Evolutionary conservation across 2,329 filamentous ascomycete species (phyloP).

Genomic region (Aspergillus flavus): DNA sequence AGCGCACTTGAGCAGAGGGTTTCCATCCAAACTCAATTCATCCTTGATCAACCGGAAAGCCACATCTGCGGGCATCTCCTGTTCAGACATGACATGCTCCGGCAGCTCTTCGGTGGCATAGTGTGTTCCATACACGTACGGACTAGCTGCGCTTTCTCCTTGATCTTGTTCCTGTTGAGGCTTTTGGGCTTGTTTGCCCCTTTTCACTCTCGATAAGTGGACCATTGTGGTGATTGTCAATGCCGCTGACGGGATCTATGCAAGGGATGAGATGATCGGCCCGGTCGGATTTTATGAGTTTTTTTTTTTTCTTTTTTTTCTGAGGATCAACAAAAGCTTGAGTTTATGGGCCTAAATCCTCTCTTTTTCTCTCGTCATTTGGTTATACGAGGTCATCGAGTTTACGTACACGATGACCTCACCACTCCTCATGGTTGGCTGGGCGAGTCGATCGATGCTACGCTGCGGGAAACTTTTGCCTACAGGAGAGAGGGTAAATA

Average conservation of each 20-base stretch:
- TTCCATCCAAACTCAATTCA: slow-evolving; percentile 66
- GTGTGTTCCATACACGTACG: slow-evolving; percentile 80
- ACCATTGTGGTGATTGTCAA: background rate
- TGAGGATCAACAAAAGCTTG: background rate
- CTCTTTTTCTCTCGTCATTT: background rate
- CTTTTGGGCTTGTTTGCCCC: slow-evolving; percentile 31
- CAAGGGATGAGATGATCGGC: background rate
- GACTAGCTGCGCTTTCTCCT: slow-evolving; percentile 39
- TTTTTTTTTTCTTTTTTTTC: background rate
- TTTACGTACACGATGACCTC: background rate
- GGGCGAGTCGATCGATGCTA: background rate
- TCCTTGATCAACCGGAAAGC: slow-evolving; percentile 68
- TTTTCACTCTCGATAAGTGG: background rate
- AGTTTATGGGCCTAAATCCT: background rate
- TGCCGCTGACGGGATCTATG: background rate
- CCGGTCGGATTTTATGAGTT: background rate
- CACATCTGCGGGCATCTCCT: slow-evolving; percentile 78
- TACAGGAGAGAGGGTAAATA: too few relatives aligned
- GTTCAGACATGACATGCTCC: slow-evolving; percentile 78
- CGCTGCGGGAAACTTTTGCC: too few relatives aligned
- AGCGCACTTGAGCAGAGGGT: slow-evolving; percentile 68
- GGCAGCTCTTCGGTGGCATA: slow-evolving; percentile 83
- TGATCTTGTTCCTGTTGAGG: slow-evolving; percentile 13
- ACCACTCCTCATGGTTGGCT: background rate
- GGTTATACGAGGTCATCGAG: background rate